A percentile compares a stretch with the other conserved stretches of the same genome.
These are phyloP conservation scores for Inga oerstediana DNA, from an alignment of 306 rosid genomes.

Conservation along the genomic window DNA sequence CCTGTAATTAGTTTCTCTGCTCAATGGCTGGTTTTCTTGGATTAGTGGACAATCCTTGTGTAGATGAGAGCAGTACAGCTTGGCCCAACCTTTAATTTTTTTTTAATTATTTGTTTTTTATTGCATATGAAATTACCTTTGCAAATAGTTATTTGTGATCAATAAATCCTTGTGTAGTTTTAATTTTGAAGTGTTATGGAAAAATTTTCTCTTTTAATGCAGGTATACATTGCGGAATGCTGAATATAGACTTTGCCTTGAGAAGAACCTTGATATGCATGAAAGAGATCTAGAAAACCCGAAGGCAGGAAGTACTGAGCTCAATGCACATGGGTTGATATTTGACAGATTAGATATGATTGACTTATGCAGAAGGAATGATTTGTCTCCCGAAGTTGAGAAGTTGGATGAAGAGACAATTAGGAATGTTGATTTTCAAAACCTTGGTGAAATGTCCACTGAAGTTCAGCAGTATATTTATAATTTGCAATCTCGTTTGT, in stretches of 20 bases:
- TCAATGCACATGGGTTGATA: constrained; percentile 62
- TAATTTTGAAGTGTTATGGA: constrained; percentile 28
- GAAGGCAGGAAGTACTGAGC: constrained; percentile 41
- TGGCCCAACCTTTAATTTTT: neutral
- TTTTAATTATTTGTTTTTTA: neutral
- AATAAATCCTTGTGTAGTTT: constrained; percentile 11
- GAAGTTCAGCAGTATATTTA: constrained; percentile 78
- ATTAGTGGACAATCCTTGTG: constrained; percentile 2
- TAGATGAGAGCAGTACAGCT: constrained; percentile 1
- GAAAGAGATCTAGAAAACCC: constrained; percentile 59
- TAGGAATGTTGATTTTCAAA: constrained; percentile 59
- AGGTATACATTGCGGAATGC: constrained; percentile 94
- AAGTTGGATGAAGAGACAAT: constrained; percentile 36
- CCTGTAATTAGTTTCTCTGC: constrained; percentile 15
- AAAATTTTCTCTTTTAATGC: constrained; percentile 33
- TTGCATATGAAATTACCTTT: neutral
- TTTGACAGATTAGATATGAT: constrained; percentile 60
- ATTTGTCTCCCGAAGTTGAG: constrained; percentile 50
- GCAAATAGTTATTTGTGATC: constrained; percentile 10
- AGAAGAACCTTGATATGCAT: constrained; percentile 63
- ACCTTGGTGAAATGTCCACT: constrained; percentile 69
- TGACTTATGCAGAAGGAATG: constrained; percentile 50
- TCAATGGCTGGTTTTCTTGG: neutral
- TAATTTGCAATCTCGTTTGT: constrained; percentile 73
- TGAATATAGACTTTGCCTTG: constrained; percentile 90